phyloP scores from a whole-genome alignment of 495 filamentous ascomycete species.

The Penicillium daleae region DNA sequence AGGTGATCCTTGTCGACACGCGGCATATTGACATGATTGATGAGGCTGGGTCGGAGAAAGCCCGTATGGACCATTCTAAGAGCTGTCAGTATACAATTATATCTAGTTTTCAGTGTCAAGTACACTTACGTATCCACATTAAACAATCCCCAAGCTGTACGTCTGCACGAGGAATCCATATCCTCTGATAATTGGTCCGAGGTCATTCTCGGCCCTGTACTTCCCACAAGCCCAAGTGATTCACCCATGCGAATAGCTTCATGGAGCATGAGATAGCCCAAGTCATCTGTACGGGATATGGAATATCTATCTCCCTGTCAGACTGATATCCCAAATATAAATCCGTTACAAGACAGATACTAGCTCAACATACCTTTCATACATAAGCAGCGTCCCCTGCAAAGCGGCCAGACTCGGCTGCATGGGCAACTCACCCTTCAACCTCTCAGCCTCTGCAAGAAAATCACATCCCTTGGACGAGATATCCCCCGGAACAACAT shows the following conservation, averaged over 20 bases:
- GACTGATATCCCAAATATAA: neutral
- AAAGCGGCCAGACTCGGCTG: conserved; percentile 40
- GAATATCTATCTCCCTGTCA: conserved; percentile 35
- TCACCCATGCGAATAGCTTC: conserved; percentile 46
- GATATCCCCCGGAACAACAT: conserved; percentile 46
- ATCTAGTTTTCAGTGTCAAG: neutral
- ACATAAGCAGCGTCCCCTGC: conserved; percentile 47
- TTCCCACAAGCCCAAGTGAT: conserved; percentile 41
- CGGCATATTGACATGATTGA: conserved; percentile 40
- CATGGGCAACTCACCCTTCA: conserved; percentile 28
- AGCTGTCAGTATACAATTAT: neutral
- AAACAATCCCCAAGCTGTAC: conserved; percentile 50
- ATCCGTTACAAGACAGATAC: too few relatives aligned
- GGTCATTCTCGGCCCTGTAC: conserved; percentile 22
- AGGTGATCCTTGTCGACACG: conserved; percentile 23
- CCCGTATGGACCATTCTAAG: conserved; percentile 46
- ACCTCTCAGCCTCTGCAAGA: conserved; percentile 46
- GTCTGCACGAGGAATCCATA: conserved; percentile 40
- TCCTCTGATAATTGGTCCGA: conserved; percentile 34
- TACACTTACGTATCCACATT: conserved; percentile 49
- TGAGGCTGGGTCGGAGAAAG: conserved; percentile 44
- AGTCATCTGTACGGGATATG: conserved; percentile 46
- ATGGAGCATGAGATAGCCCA: conserved; percentile 49
- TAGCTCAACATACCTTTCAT: conserved; percentile 41
- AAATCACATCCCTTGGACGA: conserved; percentile 49